phyloP scores from a whole-genome alignment of 148 eudicot genomes.

The Vaccinium vitisidaea region DNA sequence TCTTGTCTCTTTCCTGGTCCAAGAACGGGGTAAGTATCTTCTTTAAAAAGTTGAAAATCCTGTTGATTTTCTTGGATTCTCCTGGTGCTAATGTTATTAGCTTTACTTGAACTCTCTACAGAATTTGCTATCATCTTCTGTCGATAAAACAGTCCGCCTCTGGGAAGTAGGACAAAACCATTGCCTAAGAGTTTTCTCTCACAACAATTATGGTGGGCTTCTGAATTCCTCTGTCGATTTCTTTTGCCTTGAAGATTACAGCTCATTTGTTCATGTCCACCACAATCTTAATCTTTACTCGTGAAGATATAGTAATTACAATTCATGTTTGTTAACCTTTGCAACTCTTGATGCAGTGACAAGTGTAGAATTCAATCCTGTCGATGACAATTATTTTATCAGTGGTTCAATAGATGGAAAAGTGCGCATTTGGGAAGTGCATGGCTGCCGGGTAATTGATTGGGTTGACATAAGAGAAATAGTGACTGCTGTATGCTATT shows the following conservation, averaged over 20 bases:
- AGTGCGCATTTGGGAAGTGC: conserved; percentile 80
- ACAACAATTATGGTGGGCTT: conserved; percentile 71
- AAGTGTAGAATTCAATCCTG: conserved; percentile 77
- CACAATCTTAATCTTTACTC: background rate
- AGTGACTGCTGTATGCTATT: conserved; percentile 81
- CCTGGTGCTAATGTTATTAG: background rate
- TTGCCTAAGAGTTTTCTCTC: conserved; percentile 62
- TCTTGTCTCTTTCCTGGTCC: conserved; percentile 85
- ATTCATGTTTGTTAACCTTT: conserved; percentile 6
- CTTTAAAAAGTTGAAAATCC: background rate
- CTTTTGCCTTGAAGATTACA: background rate
- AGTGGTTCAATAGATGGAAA: conserved; percentile 94
- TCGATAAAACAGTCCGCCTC: conserved; percentile 81
- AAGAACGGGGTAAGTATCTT: conserved; percentile 58
- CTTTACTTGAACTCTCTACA: conserved; percentile 27
- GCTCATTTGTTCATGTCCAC: background rate
- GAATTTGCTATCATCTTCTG: conserved; percentile 74
- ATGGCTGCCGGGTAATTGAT: conserved; percentile 59
- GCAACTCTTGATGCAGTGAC: conserved; percentile 57
- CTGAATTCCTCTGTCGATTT: conserved; percentile 1
- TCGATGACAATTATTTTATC: conserved; percentile 68
- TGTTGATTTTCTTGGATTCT: background rate
- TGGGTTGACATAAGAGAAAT: conserved; percentile 88
- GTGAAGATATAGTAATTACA: background rate
- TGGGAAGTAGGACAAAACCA: conserved; percentile 65